Evolutionary conservation across 805 yeast genomes (phyloP).

Genomic region (Teunomyces kruisii): DNA sequence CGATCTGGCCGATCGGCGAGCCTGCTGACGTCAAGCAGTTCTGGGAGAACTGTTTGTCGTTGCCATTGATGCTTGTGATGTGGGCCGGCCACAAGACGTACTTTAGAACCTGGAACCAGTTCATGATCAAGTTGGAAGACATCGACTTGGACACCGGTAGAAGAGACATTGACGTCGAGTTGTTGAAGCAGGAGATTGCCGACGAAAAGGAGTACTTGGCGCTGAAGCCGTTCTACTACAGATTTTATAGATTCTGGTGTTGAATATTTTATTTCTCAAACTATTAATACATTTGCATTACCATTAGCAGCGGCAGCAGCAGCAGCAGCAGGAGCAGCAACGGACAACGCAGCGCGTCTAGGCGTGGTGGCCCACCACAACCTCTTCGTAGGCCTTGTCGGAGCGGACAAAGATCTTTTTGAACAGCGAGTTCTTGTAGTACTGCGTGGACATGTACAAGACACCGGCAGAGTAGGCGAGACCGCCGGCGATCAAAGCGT

Average conservation of each 20-base stretch:
- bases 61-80: slow-evolving; percentile 41
- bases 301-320: no score
- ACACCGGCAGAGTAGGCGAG: slow-evolving; percentile 31
- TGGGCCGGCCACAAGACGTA: slow-evolving; percentile 43
- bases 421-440: slow-evolving; percentile 29
- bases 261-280: slow-evolving; percentile 12
- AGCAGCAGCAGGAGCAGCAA: no score
- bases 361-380: slow-evolving; percentile 24
- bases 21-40: slow-evolving; percentile 37
- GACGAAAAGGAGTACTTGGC: slow-evolving; percentile 31
- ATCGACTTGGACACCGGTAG: slow-evolving; percentile 47
- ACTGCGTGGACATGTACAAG: slow-evolving; percentile 30
- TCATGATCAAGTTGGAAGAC: slow-evolving; percentile 32
- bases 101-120: slow-evolving; percentile 25
- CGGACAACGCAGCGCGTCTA: no score
- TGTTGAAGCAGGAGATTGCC: slow-evolving; percentile 41
- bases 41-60: slow-evolving; percentile 49
- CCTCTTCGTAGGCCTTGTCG: slow-evolving; percentile 28
- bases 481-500: slow-evolving; percentile 35
- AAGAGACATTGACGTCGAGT: slow-evolving; percentile 33
- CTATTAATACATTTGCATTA: background rate
- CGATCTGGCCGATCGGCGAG: slow-evolving; percentile 36
- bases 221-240: slow-evolving; percentile 29
- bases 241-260: slow-evolving; percentile 34
- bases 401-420: slow-evolving; percentile 28